These are phyloP conservation scores for Fusarium sulawesiense DNA, from an alignment of 2,329 filamentous ascomycete species.

Conservation along the genomic window DNA sequence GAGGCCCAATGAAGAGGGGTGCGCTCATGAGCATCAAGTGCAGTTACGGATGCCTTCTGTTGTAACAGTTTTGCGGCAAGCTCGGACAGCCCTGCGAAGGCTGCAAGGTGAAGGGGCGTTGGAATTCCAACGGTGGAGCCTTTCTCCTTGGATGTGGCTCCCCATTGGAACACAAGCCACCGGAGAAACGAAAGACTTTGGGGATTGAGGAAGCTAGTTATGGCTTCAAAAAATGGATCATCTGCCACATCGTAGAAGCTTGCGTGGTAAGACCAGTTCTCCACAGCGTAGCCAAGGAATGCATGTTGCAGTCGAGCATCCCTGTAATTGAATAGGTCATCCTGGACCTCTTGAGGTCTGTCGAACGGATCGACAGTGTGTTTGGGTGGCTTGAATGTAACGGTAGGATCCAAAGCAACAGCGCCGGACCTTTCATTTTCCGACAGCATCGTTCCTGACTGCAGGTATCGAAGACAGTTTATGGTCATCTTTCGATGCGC, in stretches of 20 bases:
- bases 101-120: slow-evolving; percentile 33
- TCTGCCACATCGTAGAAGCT: slow-evolving; percentile 34
- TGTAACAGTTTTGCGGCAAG: slow-evolving; percentile 13
- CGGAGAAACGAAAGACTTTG: slow-evolving; percentile 16
- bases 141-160: slow-evolving; percentile 12
- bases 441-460: slow-evolving; percentile 29
- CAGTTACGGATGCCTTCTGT: not conserved
- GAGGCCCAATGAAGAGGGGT: slow-evolving; percentile 40
- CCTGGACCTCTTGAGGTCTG: not conserved
- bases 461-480: slow-evolving; percentile 34
- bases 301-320: slow-evolving; percentile 34
- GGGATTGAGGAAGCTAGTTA: slow-evolving; percentile 14
- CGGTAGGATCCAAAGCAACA: not conserved
- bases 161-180: slow-evolving; percentile 38
- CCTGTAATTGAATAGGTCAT: slow-evolving; percentile 23
- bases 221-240: slow-evolving; percentile 9
- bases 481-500: slow-evolving; percentile 38
- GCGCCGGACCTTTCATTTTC: slow-evolving; percentile 1
- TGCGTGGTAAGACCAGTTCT: slow-evolving; percentile 42
- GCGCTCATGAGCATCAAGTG: slow-evolving; percentile 26
- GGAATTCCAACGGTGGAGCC: slow-evolving; percentile 20
- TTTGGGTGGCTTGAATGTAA: slow-evolving; percentile 6
- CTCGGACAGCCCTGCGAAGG: slow-evolving; percentile 35
- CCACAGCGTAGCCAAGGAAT: slow-evolving; percentile 37
- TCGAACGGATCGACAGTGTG: not conserved